Evolutionary conservation across 2,329 filamentous ascomycete genomes (phyloP), one percentile per base, ranked within the genome.

Genomic region (Arthrocladium fulminans): DNA sequence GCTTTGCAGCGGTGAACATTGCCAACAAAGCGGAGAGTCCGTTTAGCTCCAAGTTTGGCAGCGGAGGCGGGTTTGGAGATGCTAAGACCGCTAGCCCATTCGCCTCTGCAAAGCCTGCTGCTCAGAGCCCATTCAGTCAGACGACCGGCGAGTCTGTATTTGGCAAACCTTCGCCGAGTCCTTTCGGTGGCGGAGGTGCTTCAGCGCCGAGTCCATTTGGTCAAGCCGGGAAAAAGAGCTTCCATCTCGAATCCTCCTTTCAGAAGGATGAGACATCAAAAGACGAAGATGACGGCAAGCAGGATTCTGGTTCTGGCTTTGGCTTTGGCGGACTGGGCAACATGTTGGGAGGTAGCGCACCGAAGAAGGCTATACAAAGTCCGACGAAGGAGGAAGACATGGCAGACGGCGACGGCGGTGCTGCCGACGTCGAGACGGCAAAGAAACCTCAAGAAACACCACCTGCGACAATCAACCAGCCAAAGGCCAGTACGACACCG

Each of bases 241-340:
- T 74, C 54, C 61, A 60, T 6, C 54, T 73, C 19, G 67, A 65
- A 1, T 69, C 71, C 20, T 64, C 65, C 9, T 72, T 73, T 52
- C 71, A 71, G 54, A 60, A 59, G 2, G 70, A 73, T 49, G 64
- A 61, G 7, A 64, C 62, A 12, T 63, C 67, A 47, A 61, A 56
- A 22, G 64, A 65, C 49, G 39, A 42, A n/a, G 69, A 71, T 57
- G 58, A 55, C 2, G 60, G 63, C n/a, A 69, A 68, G 40, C 58
- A 67, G 43, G 55, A 47, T 59, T 60, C 13, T 55, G 59, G 42
- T 3, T 29, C 47, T 1, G 48, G 65, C 5, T 67, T 72, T 34
- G 65, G 67, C 3, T 63, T 72, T 40, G 66, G 63, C 32, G 61
- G 64, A 15, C 62, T 73, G 49, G 65, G 66, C 38, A 61, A 69